A percentile compares a stretch with the other conserved stretches of the same genome.
phyloP scores from a whole-genome alignment of 148 eudicot species.

The Rhododendron griersonianum region DNA sequence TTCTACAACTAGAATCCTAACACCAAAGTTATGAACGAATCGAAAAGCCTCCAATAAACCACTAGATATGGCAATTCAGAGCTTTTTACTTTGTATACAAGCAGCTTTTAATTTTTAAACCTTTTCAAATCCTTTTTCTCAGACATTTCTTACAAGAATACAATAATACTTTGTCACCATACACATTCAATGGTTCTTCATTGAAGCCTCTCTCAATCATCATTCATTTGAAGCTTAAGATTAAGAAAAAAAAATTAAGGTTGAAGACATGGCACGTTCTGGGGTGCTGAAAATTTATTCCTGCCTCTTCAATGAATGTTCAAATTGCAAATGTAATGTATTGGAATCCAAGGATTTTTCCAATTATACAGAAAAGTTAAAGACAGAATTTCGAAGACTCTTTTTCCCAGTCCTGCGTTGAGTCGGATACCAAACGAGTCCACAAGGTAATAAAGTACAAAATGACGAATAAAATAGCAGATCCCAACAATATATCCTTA shows the following conservation, averaged over 20 bases:
- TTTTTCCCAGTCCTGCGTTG: background rate
- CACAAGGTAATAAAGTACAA: background rate
- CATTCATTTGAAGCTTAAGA: background rate
- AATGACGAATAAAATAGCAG: background rate
- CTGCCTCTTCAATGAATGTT: background rate
- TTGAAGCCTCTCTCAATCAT: background rate
- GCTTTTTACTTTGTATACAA: background rate
- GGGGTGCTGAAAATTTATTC: background rate
- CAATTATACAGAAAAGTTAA: background rate
- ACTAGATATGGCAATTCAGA: background rate
- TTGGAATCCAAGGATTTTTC: background rate
- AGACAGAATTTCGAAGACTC: background rate
- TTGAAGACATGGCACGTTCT: background rate
- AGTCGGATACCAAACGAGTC: background rate
- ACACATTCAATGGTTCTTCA: background rate
- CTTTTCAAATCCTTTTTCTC: background rate
- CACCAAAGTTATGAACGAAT: background rate
- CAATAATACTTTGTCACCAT: background rate
- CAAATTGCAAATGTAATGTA: background rate
- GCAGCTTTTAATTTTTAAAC: background rate
- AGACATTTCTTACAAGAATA: background rate
- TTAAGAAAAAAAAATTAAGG: background rate
- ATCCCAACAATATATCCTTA: background rate
- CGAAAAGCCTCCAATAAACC: background rate
- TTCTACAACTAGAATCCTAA: background rate